phyloP scores from a whole-genome alignment of 2,329 filamentous ascomycete genomes.

The Fusarium setosum region DNA sequence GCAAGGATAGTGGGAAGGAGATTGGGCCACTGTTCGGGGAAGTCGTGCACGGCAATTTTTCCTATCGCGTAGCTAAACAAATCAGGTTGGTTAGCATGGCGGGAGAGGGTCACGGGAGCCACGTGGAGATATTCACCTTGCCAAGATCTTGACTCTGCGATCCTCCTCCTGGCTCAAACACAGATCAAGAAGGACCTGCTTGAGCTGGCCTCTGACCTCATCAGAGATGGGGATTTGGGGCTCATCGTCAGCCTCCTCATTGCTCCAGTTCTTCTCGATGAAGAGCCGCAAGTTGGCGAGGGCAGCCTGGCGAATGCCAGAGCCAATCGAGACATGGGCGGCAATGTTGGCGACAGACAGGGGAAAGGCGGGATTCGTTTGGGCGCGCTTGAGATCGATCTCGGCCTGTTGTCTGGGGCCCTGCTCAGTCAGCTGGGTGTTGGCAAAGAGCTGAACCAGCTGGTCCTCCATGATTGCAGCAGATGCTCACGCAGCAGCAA shows the following conservation, averaged over 20 bases:
- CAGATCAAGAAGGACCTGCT: slow-evolving; percentile 80
- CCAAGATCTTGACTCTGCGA: slow-evolving; percentile 88
- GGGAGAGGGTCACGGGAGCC: no score
- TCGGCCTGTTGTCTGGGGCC: slow-evolving; percentile 87
- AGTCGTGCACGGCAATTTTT: slow-evolving; percentile 94
- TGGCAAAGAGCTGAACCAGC: slow-evolving; percentile 86
- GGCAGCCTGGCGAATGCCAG: slow-evolving; percentile 84
- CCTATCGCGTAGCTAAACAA: slow-evolving; percentile 76
- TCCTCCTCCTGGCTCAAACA: slow-evolving; percentile 79
- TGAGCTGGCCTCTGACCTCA: slow-evolving; percentile 77
- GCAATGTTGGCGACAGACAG: slow-evolving; percentile 84
- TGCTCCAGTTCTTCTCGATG: slow-evolving; percentile 86
- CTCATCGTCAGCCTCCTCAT: slow-evolving; percentile 75
- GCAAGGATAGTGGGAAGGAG: slow-evolving; percentile 84
- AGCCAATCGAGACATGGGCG: slow-evolving; percentile 77
- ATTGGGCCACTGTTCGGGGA: slow-evolving; percentile 94
- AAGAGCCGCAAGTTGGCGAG: slow-evolving; percentile 84
- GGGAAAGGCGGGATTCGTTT: slow-evolving; percentile 78
- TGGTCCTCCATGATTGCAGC: slow-evolving; percentile 82
- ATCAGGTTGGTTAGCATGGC: slow-evolving; percentile 4
- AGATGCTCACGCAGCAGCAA: slow-evolving; percentile 20
- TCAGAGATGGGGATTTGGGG: slow-evolving; percentile 76
- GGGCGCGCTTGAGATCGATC: slow-evolving; percentile 79
- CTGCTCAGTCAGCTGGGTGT: slow-evolving; percentile 83
- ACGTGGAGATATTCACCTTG: slow-evolving; percentile 67